These are phyloP conservation scores for Schwanniomyces occidentalis DNA, from an alignment of 805 yeast genomes.

Conservation along the genomic window DNA sequence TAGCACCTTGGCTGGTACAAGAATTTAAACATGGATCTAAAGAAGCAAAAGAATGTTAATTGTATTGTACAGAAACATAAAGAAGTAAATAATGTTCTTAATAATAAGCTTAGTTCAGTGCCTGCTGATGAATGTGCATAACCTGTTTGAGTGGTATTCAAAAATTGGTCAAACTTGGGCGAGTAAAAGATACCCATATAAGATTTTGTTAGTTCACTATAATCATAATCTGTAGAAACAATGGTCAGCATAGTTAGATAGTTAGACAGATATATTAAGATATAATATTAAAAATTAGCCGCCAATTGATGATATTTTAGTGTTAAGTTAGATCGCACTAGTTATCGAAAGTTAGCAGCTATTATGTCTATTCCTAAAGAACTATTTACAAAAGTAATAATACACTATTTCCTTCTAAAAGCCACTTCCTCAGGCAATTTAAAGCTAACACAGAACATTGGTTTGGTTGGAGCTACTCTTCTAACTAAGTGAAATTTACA, in stretches of 20 bases:
- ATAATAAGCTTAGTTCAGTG: slow-evolving; percentile 53
- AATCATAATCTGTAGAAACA: slow-evolving; percentile 16
- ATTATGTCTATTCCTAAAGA: background rate
- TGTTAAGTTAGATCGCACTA: too few species aligned
- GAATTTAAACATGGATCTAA: slow-evolving; percentile 30
- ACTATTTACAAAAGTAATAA: too few species aligned
- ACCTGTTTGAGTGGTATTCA: slow-evolving; percentile 57
- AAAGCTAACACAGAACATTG: slow-evolving; percentile 90
- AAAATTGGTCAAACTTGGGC: slow-evolving; percentile 34
- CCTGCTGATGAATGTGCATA: slow-evolving; percentile 61
- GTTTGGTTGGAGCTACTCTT: slow-evolving; percentile 94
- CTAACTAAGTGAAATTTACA: slow-evolving; percentile 81
- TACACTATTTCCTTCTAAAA: slow-evolving; percentile 30
- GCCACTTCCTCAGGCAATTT: slow-evolving; percentile 68
- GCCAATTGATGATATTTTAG: too few species aligned
- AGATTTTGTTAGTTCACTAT: slow-evolving; percentile 24
- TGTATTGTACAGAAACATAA: slow-evolving; percentile 55
- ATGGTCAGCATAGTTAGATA: slow-evolving; percentile 19
- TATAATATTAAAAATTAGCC: slow-evolving; percentile 1
- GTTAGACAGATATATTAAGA: too few species aligned
- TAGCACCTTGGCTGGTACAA: slow-evolving; percentile 58
- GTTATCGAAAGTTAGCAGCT: background rate
- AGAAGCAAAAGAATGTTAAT: slow-evolving; percentile 38
- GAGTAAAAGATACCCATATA: slow-evolving; percentile 32
- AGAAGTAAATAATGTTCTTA: slow-evolving; percentile 58